These are phyloP conservation scores for Yamadazyma spencermartinsiae DNA, from an alignment of 1,139 yeast genomes.

Conservation along the genomic window DNA sequence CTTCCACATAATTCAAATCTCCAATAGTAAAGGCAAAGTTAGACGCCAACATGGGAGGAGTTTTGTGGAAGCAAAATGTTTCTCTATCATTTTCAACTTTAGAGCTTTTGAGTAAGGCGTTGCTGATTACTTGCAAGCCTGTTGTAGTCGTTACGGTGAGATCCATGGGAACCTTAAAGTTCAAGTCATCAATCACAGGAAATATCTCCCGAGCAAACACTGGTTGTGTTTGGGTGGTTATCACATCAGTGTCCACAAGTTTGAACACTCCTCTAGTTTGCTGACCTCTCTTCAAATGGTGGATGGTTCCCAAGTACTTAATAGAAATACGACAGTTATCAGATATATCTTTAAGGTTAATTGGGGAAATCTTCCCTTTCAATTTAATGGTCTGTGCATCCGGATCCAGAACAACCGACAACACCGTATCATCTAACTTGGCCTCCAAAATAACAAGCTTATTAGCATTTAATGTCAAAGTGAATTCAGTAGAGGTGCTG, in stretches of 20 bases:
- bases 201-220: conserved; percentile 58
- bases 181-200: conserved; percentile 67
- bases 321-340: conserved; percentile 7
- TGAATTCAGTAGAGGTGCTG: conserved; percentile 5
- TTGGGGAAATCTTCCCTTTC: not conserved
- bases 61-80: conserved; percentile 43
- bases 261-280: conserved; percentile 66
- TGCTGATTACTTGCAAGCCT: conserved; percentile 51
- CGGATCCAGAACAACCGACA: conserved; percentile 9
- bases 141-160: conserved; percentile 47
- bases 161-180: conserved; percentile 51
- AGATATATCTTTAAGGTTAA: conserved; percentile 1
- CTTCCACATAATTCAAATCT: conserved; percentile 54
- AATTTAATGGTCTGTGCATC: conserved; percentile 8
- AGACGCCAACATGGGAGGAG: conserved; percentile 62
- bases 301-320: conserved; percentile 55
- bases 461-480: conserved; percentile 10
- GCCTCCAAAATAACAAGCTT: conserved; percentile 16
- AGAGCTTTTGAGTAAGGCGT: conserved; percentile 27
- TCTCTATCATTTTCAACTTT: conserved; percentile 24
- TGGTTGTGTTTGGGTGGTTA: conserved; percentile 75
- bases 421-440: conserved; percentile 7
- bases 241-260: conserved; percentile 54
- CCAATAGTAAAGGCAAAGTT: conserved; percentile 69
- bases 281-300: conserved; percentile 58